Percentiles rank a stretch among this genome's conserved stretches.
These are phyloP conservation scores for Nitzschia sp. DNA, from an alignment of 108 stramenopile species.

Conservation along the genomic window DNA sequence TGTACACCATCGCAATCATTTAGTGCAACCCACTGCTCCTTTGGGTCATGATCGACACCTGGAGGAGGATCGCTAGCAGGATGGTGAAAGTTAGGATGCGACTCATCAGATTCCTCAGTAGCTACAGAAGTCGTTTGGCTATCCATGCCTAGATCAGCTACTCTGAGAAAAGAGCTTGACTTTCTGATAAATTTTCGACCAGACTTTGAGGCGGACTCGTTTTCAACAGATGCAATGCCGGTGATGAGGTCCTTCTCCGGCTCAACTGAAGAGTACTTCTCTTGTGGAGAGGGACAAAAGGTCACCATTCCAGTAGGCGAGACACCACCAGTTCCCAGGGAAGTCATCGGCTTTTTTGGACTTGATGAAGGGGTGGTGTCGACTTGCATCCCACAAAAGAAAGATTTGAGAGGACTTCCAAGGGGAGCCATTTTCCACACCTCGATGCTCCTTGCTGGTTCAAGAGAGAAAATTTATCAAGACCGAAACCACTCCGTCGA, in stretches of 20 bases:
- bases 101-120: conserved; percentile 12
- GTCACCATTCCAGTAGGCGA: not conserved
- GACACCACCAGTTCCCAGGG: not conserved
- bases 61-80: conserved; percentile 62
- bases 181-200: conserved; percentile 5
- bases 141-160: conserved; percentile 40
- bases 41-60: conserved; percentile 53
- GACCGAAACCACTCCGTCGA: no score
- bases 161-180: conserved; percentile 37
- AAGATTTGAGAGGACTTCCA: conserved; percentile 1
- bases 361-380: not conserved
- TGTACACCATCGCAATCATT: conserved; percentile 53
- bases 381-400: not conserved
- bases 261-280: not conserved
- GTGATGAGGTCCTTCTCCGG: no score
- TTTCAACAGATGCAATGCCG: no score
- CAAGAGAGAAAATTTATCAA: no score
- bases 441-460: no score
- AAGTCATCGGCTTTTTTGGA: not conserved
- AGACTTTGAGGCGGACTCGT: no score
- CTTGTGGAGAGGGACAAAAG: not conserved
- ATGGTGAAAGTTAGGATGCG: conserved; percentile 42
- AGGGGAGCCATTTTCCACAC: not conserved
- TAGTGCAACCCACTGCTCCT: conserved; percentile 72
- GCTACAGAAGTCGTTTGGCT: not conserved